Evolutionary conservation across 2,329 filamentous ascomycete species (phyloP), one percentile per base, ranked within the genome.

Genomic region (Curvularia lunata): DNA sequence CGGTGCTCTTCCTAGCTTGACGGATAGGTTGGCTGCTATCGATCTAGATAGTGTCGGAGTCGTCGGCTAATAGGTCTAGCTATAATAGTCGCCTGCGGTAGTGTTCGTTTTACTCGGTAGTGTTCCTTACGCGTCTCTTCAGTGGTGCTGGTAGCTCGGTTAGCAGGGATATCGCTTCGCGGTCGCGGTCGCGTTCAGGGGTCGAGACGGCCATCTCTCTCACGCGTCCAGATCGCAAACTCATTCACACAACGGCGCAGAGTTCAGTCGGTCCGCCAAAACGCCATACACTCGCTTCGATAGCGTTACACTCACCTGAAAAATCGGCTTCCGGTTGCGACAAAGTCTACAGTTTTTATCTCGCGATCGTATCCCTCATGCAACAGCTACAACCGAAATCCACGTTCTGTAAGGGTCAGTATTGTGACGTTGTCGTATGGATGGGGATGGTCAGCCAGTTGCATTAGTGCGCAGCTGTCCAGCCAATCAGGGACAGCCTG

Each of bases 1-100:
- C 45, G 27, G 28, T 48, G 30, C 49, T 48, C 54, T 40, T 58
- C 55, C 40, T 58, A 5, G 46, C 32, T 25, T 8, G 49, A 37
- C n/a, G 41, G 50, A 18, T 27, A 21, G 48, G 49, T 32, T 53
- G 48, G 49, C 55, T 53, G 45, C 42, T n/a, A n/a, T n/a, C n/a
- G n/a, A n/a, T n/a, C n/a, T n/a, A n/a, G n/a, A n/a, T n/a, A n/a
- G n/a, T n/a, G n/a, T n/a, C n/a, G n/a, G n/a, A n/a, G n/a, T n/a
- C n/a, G n/a, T n/a, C n/a, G n/a, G n/a, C n/a, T n/a, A 43, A 57
- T 49, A 49, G 45, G 54, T 57, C 49, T 57, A 37, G 54, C 48
- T 45, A 43, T 48, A 6, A 3, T 42, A 13, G 54, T 57, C 10
- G 38, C 38, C 37, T 52, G 30, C 18, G 54, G 43, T 57, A 42